Evolutionary conservation across 139 green algal species (phyloP), one percentile per base, ranked within the genome.

Genomic region (Closterium sp.): DNA sequence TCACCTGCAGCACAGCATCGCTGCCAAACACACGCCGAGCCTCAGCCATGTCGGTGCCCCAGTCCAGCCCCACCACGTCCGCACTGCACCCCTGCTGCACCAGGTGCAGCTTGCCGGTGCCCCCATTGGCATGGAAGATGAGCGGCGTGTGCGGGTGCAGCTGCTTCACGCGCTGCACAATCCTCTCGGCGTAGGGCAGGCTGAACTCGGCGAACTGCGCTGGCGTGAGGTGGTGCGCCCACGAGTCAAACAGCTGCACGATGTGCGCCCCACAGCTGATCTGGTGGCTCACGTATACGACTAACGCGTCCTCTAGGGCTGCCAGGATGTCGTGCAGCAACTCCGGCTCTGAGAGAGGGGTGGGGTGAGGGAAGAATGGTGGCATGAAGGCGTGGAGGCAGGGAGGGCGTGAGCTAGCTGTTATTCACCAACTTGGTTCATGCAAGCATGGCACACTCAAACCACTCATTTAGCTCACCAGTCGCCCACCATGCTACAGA

Each of bases 161-260:
- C 2, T 94, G 94, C 29, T 95, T 87, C 30, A 99, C 96, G 11
- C 93, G 95, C 17, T 91, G 79, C 0, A 98, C 97, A 13, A 99
- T 92, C 24, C 96, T 94, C 93, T 99, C 96, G 3, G 96, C 95
- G 91, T 99, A 99, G 0, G 98, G 98, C 95, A 98, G 90, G 92
- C 94, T 97, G 96, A 99, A 99, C 94, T 98, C 97, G 0, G 91
- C 92, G 94, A 98, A 99, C 95, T 99, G 97, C 84, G 95, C 88
- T 0, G 98, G 97, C 34, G 89, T 93, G 22, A 99, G 96, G 95
- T 99, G 97, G 94, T 99, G 97, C 21, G 97, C 98, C 98, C 98
- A 99, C 9, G 96, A 98, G 96, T 99, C 98, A 95, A 99, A 99
- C 45, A 99, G 93, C 96, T 99, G 98, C 88, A 99, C 96, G 1